Evolutionary conservation across 306 rosid species (phyloP), one percentile per base, ranked within the genome.

Genomic region (Hippophae tibetana): DNA sequence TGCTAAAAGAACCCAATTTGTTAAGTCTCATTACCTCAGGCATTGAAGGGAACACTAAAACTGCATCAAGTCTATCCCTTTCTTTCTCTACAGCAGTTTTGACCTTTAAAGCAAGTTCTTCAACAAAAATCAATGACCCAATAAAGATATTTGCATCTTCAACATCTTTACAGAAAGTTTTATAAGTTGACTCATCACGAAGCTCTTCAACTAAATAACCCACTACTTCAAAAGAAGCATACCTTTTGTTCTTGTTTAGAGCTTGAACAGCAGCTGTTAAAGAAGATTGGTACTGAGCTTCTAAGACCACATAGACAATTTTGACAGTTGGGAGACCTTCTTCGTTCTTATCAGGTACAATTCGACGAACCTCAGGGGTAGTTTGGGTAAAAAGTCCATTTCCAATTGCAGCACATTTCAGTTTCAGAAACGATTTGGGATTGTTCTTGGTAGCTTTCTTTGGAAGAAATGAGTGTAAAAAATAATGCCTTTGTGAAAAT

Each of bases 151-250:
- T 93, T 4, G 99, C 99, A 55, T 86, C 94, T 70, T 84, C 90
- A 31, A 93, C 74, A 62, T 93, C 99, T 75, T 88, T 69, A 63
- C 94, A 82, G 78, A 93, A 88, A 0, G 72, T 41, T 27, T 82
- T 52, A 42, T 88, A 93, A 0, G 78, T 80, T 0, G 79, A 10
- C 10, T 38, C 61, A 23, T 93, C 99, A 0, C 97, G 76, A 57
- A 93, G 99, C 84, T 93, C 99, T 58, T 93, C 99, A 0, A 93
- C 95, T 70, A 93, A 76, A 75, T 93, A 93, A 23, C 97, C 99
- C 9, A 88, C 99, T 40, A 93, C 89, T 70, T 86, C 78, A 68
- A 56, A 88, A 14, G 93, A 86, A 66, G 89, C 97, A 42, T 83
- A 14, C 53, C 42, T 77, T 6, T 23, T 69, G 51, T 49, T 67